phyloP scores from a whole-genome alignment of 2,329 filamentous ascomycete species.

The Byssochlamys sp. region DNA sequence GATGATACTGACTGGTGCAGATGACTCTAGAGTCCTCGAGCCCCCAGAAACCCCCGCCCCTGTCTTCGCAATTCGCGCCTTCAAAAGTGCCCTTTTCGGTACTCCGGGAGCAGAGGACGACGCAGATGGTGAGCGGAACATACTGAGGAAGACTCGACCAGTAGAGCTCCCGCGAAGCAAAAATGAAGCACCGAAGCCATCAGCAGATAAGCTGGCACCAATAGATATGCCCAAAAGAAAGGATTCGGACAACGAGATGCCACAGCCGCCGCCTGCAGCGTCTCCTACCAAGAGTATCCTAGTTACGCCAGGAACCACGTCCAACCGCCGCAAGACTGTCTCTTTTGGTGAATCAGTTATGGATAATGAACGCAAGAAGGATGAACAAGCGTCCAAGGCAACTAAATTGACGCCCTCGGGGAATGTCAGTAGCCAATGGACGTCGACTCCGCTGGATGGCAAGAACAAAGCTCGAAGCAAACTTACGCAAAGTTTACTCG shows the following conservation, averaged over 20 bases:
- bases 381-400: slow-evolving; percentile 35
- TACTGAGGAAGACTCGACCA: slow-evolving; percentile 8
- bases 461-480: slow-evolving; percentile 29
- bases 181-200: slow-evolving; percentile 12
- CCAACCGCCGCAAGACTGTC: slow-evolving; percentile 50
- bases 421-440: slow-evolving; percentile 39
- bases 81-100: slow-evolving; percentile 56
- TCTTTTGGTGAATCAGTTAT: slow-evolving; percentile 50
- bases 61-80: slow-evolving; percentile 57
- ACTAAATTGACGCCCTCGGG: slow-evolving; percentile 37
- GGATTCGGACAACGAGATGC: slow-evolving; percentile 16
- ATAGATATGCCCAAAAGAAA: slow-evolving; percentile 9
- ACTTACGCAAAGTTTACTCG: slow-evolving; percentile 31
- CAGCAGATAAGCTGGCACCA: slow-evolving; percentile 9
- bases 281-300: slow-evolving; percentile 55
- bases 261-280: slow-evolving; percentile 20
- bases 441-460: slow-evolving; percentile 22
- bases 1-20: slow-evolving; percentile 11
- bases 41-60: slow-evolving; percentile 56
- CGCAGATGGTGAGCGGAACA: slow-evolving; percentile 13
- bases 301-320: slow-evolving; percentile 52
- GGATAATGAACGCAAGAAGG: slow-evolving; percentile 46
- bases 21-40: slow-evolving; percentile 46
- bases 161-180: slow-evolving; percentile 13
- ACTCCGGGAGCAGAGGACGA: slow-evolving; percentile 48